Conservation (phyloP, 805 yeast genomes). For the Ogataea pini region DNA sequence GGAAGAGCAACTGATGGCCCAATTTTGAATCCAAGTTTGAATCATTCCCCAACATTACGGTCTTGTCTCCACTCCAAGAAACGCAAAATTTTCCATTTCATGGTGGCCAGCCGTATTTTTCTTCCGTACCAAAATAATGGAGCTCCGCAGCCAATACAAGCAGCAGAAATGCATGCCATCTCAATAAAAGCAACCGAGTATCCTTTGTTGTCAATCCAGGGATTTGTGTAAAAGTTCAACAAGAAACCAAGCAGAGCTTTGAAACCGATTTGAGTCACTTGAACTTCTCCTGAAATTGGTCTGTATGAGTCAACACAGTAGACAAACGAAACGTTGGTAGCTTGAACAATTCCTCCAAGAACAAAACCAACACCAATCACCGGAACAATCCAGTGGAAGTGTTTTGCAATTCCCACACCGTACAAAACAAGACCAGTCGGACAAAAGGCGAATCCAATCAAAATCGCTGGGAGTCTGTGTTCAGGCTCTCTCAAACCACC, state of each 20-base stretch:
- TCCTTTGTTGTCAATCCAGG: conserved; percentile 11
- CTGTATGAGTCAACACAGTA: conserved; percentile 15
- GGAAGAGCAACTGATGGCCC: too few species aligned
- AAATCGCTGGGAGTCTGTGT: conserved; percentile 10
- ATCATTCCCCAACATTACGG: conserved; percentile 13
- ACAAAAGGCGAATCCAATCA: conserved; percentile 8
- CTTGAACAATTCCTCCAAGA: conserved; percentile 13
- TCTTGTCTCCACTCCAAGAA: conserved; percentile 9
- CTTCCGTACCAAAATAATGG: conserved; percentile 14
- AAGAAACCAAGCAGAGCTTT: conserved; percentile 12
- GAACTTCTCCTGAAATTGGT: conserved; percentile 14
- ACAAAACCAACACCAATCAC: conserved; percentile 10
- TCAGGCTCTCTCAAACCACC: conserved; percentile 14
- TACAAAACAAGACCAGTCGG: conserved; percentile 10
- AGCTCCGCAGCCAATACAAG: conserved; percentile 10
- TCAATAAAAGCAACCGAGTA: conserved; percentile 7
- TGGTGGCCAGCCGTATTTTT: conserved; percentile 8
- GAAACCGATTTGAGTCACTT: conserved; percentile 13
- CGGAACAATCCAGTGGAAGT: conserved; percentile 12
- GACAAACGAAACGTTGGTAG: conserved; percentile 14
- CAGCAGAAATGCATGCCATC: conserved; percentile 12
- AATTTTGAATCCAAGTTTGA: too few species aligned
- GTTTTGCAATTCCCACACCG: conserved; percentile 9
- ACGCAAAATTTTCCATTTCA: conserved; percentile 10
- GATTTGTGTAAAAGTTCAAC: conserved; percentile 12